These are phyloP conservation scores for Kentomonas sorsogonicus DNA, from an alignment of 208 protist genomes.

Conservation along the genomic window DNA sequence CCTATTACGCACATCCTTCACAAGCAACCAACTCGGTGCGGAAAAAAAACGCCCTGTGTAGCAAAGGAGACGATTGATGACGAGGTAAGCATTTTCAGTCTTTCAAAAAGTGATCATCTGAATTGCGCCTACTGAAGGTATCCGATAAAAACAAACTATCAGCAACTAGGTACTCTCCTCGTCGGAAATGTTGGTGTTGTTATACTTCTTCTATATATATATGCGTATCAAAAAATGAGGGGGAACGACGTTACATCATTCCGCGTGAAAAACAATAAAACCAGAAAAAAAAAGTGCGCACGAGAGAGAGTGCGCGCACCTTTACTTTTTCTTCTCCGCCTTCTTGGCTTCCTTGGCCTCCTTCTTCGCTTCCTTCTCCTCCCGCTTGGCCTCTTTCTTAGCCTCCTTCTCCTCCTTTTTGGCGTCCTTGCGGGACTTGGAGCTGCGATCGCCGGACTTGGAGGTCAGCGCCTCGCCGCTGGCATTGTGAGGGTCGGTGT, in stretches of 20 bases:
- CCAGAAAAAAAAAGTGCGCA: neutral
- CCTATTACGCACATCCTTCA: too few species aligned
- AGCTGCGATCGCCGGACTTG: too few species aligned
- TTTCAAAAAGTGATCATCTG: too few species aligned
- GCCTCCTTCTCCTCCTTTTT: conserved; percentile 2
- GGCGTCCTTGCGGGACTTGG: too few species aligned
- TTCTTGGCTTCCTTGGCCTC: neutral
- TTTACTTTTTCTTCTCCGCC: neutral
- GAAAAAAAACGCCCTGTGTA: too few species aligned
- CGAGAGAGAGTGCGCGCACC: neutral
- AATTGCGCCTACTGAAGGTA: too few species aligned
- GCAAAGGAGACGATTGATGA: too few species aligned
- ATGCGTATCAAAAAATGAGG: conserved; percentile 2
- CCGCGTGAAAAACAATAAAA: neutral
- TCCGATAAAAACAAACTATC: conserved; percentile 15
- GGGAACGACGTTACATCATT: neutral
- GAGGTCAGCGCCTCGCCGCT: too few species aligned
- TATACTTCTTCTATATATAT: conserved; percentile 7
- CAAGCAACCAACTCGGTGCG: too few species aligned
- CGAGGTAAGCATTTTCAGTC: too few species aligned
- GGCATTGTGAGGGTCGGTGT: too few species aligned
- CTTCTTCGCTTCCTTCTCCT: conserved; percentile 22
- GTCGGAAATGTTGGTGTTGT: neutral
- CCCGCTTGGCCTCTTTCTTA: conserved; percentile 17
- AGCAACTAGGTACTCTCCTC: too few species aligned